These are phyloP conservation scores for Amanita molliuscula DNA, from an alignment of 768 basidiomycete genomes.

Conservation along the genomic window DNA sequence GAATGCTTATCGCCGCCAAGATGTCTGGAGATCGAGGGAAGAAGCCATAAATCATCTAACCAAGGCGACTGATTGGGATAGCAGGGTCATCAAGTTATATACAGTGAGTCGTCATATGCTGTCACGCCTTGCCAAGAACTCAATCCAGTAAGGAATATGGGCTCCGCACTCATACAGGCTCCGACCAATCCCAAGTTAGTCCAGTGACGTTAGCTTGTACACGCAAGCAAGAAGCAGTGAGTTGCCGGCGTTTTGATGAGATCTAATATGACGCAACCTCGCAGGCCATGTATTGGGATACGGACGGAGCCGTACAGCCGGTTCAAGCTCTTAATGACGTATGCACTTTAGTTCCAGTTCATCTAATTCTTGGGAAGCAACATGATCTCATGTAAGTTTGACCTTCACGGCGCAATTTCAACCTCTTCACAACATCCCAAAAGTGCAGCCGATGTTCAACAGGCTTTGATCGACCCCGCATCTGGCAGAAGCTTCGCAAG, in stretches of 20 bases:
- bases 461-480: conserved; percentile 18
- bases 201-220: conserved; percentile 47
- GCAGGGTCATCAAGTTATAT: conserved; percentile 38
- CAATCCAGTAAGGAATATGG: conserved; percentile 30
- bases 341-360: conserved; percentile 34
- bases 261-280: not conserved
- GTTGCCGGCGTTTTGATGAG: conserved; percentile 11
- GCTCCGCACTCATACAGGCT: conserved; percentile 26
- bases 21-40: conserved; percentile 40
- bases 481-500: conserved; percentile 20
- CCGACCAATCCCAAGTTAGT: conserved; percentile 12
- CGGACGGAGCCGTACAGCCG: conserved; percentile 42
- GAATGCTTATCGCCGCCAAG: conserved; percentile 37
- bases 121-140: not conserved
- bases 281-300: conserved; percentile 57
- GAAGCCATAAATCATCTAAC: conserved; percentile 28
- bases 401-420: not conserved
- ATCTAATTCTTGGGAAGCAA: conserved; percentile 40
- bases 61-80: conserved; percentile 37
- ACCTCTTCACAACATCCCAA: not conserved
- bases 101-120: conserved; percentile 26
- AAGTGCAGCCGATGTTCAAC: conserved; percentile 21
- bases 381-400: conserved; percentile 44
- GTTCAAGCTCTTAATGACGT: conserved; percentile 33
- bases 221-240: conserved; percentile 51